Evolutionary conservation across 352 stramenopile genomes (phyloP).

Genomic region (Phytophthora brassicae): DNA sequence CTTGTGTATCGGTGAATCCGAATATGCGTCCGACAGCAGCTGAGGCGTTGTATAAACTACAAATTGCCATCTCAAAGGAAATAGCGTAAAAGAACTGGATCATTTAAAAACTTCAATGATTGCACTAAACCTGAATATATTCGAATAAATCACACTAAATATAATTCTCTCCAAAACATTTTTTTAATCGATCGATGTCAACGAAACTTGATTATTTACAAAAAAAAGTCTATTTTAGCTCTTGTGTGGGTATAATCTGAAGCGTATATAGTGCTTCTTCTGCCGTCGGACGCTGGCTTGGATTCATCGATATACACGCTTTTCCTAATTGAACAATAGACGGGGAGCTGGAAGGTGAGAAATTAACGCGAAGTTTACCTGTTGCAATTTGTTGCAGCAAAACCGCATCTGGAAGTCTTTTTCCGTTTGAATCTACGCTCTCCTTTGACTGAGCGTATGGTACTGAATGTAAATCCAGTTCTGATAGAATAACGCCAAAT

Average conservation of each 20-base stretch:
- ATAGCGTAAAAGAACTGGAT: too few relatives aligned
- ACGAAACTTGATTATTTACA: neutral
- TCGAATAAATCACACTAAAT: too few relatives aligned
- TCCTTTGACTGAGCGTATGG: slow-evolving; percentile 19
- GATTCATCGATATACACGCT: slow-evolving; percentile 39
- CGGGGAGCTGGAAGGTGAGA: slow-evolving; percentile 13
- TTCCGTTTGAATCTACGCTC: slow-evolving; percentile 8
- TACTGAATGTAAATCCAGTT: slow-evolving; percentile 35
- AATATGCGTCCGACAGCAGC: slow-evolving; percentile 28
- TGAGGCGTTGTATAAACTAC: slow-evolving; percentile 40
- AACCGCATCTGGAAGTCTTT: slow-evolving; percentile 23
- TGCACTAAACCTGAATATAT: too few relatives aligned
- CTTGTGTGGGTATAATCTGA: neutral
- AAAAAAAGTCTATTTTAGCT: neutral
- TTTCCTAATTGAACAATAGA: slow-evolving; percentile 25
- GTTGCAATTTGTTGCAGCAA: slow-evolving; percentile 30
- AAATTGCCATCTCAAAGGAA: slow-evolving; percentile 31
- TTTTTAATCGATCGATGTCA: too few relatives aligned
- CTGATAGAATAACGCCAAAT: slow-evolving; percentile 35
- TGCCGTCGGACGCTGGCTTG: slow-evolving; percentile 37
- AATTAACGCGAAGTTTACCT: slow-evolving; percentile 19
- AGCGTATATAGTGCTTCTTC: slow-evolving; percentile 53
- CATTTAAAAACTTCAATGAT: too few relatives aligned
- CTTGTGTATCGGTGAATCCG: slow-evolving; percentile 32
- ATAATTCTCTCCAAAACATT: too few relatives aligned